Evolutionary conservation across 2,329 filamentous ascomycete species (phyloP), one percentile per base, ranked within the genome.

Genomic region (Talaromyces piceae): DNA sequence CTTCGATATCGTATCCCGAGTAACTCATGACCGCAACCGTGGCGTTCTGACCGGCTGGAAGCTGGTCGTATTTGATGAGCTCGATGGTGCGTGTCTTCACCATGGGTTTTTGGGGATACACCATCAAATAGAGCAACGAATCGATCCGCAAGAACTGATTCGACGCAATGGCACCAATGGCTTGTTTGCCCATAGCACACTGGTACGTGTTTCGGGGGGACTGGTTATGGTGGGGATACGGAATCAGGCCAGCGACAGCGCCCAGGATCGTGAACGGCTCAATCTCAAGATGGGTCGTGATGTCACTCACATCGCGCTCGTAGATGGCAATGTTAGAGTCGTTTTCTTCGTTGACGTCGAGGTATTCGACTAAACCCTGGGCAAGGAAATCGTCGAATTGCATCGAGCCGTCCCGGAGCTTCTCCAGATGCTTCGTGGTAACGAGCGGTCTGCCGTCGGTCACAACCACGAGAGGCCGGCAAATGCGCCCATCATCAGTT

Each of bases 181-280:
- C 93, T 86, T 98, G 93, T 74, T 98, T 98, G 80, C 93, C 93
- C 93, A 98, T 98, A 72, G 93, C 93, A 73, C 91, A 96, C 77
- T 97, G 91, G 65, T 98, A 98, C 0, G 93, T 98, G 67, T 98
- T 98, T 78, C 93, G 81, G 8, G 93, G 93, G 13, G 94, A 98
- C 69, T 98, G 93, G 70, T 98, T 98, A 76, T 98, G 93, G 68
- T 98, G 93, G 7, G 93, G 93, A 64, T 97, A 98, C 4, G 93
- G 93, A 66, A 98, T 98, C 31, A 98, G 77, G 41, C 93, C 93
- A 33, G 93, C 93, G 23, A 98, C 93, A 44, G 93, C 93, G 23
- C 93, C 93, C 12, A 98, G 80, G 46, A 98, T 86, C 1, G 93
- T 98, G 65, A 98, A 98, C 0, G 94, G 94, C 66, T 98, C 93